Conservation (phyloP, 2,329 filamentous ascomycete genomes). For the Pseudopyricularia javanii region DNA sequence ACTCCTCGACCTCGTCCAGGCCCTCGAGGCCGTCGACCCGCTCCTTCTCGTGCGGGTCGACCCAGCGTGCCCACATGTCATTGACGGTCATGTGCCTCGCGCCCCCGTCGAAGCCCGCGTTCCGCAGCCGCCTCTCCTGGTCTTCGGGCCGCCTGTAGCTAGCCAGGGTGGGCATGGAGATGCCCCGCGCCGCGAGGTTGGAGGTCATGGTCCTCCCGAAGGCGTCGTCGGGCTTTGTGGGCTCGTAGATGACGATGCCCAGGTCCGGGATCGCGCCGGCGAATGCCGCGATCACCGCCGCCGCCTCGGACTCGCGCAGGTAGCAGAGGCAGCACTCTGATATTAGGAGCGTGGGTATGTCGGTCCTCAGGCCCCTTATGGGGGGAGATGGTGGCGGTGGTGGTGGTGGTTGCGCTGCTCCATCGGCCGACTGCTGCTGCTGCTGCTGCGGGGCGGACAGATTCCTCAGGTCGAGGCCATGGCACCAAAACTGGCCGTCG, state of each 20-base stretch:
- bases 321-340: slow-evolving; percentile 97
- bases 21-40: slow-evolving; percentile 72
- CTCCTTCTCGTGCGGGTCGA: slow-evolving; percentile 58
- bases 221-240: slow-evolving; percentile 68
- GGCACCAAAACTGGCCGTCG: slow-evolving; percentile 35
- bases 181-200: slow-evolving; percentile 72
- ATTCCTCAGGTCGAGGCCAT: slow-evolving; percentile 59
- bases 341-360: slow-evolving; percentile 69
- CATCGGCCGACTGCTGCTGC: neutral
- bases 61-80: slow-evolving; percentile 66
- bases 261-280: slow-evolving; percentile 33
- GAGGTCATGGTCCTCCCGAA: slow-evolving; percentile 89
- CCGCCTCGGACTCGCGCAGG: slow-evolving; percentile 53
- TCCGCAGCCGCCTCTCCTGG: slow-evolving; percentile 54
- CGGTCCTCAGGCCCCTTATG: slow-evolving; percentile 33
- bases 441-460: slow-evolving; percentile 22
- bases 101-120: slow-evolving; percentile 47
- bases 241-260: slow-evolving; percentile 73
- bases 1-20: slow-evolving; percentile 91
- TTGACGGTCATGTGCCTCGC: slow-evolving; percentile 32
- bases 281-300: slow-evolving; percentile 54
- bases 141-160: slow-evolving; percentile 55
- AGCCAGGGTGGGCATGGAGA: slow-evolving; percentile 72
- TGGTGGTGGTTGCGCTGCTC: no score
- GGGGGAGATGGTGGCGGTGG: neutral